Conservation (phyloP, 2,329 filamentous ascomycete genomes). For the Aspergillus ibericus region DNA sequence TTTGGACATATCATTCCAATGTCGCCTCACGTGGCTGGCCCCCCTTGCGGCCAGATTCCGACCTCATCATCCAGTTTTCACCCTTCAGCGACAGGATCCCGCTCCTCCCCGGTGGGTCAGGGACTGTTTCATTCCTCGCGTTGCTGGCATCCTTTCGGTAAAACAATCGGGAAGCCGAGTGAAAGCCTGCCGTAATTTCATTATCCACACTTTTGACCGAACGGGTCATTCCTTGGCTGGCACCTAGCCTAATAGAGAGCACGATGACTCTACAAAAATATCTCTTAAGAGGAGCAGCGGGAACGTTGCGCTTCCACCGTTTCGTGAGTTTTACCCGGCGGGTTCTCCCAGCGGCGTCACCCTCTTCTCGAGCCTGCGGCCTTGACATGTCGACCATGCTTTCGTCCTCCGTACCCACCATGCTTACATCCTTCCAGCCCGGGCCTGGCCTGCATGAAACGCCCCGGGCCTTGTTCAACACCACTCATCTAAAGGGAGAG, state of each 20-base stretch:
- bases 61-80: conserved; percentile 1
- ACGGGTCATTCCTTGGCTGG: not conserved
- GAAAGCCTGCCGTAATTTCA: not conserved
- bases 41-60: conserved; percentile 6
- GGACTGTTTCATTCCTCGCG: conserved; percentile 1
- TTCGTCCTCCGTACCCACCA: conserved; percentile 12
- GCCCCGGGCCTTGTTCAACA: conserved; percentile 2
- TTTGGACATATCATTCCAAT: not conserved
- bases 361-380: not conserved
- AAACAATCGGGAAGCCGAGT: conserved; percentile 12
- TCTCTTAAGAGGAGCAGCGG: conserved; percentile 12
- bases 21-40: not conserved
- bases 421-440: conserved; percentile 29
- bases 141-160: conserved; percentile 8
- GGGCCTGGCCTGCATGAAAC: conserved; percentile 16
- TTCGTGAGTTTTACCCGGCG: conserved; percentile 13
- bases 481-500: not conserved
- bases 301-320: not conserved
- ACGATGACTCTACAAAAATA: conserved; percentile 11
- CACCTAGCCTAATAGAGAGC: conserved; percentile 3
- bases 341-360: not conserved
- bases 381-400: not conserved
- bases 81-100: conserved; percentile 3
- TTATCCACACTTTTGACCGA: not conserved
- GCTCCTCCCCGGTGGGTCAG: conserved; percentile 8